These are phyloP conservation scores for Pseudocercospora musae DNA, from an alignment of 2,329 filamentous ascomycete genomes.

Conservation along the genomic window DNA sequence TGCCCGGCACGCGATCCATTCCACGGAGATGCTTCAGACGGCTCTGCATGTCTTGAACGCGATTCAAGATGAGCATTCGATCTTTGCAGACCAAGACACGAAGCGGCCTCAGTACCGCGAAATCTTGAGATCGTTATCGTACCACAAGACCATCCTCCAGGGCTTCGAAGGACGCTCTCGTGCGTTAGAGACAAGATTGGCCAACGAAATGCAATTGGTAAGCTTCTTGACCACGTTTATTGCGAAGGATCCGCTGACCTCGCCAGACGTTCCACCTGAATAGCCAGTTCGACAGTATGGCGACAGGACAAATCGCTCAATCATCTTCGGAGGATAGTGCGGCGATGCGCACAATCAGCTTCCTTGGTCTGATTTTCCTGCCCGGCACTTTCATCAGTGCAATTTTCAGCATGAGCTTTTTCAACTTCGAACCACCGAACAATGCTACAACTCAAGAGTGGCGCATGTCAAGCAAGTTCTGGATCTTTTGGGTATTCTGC, in stretches of 20 bases:
- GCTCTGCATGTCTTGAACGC: neutral
- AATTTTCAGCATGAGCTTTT: slow-evolving; percentile 11
- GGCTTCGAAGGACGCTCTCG: neutral
- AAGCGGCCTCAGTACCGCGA: too few species aligned
- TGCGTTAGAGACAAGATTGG: slow-evolving; percentile 1
- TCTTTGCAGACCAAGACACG: too few species aligned
- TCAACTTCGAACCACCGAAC: neutral
- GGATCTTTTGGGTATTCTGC: neutral
- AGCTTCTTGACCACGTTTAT: neutral
- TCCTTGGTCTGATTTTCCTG: slow-evolving; percentile 3
- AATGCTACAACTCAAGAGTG: neutral
- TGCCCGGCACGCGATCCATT: slow-evolving; percentile 1
- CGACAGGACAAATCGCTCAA: neutral
- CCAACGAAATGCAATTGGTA: slow-evolving; percentile 7
- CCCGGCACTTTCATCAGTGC: slow-evolving; percentile 2
- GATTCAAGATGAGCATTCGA: neutral
- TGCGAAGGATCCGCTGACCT: neutral
- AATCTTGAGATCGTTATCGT: neutral
- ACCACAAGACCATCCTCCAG: slow-evolving; percentile 3
- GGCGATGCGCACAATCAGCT: slow-evolving; percentile 6
- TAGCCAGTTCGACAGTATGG: neutral
- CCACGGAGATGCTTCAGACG: slow-evolving; percentile 3
- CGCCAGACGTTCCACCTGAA: neutral
- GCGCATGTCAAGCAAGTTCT: slow-evolving; percentile 1
- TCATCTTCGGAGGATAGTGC: slow-evolving; percentile 5